These are phyloP conservation scores for Globisporangium iwayamae DNA, from an alignment of 352 stramenopile genomes.

Conservation along the genomic window DNA sequence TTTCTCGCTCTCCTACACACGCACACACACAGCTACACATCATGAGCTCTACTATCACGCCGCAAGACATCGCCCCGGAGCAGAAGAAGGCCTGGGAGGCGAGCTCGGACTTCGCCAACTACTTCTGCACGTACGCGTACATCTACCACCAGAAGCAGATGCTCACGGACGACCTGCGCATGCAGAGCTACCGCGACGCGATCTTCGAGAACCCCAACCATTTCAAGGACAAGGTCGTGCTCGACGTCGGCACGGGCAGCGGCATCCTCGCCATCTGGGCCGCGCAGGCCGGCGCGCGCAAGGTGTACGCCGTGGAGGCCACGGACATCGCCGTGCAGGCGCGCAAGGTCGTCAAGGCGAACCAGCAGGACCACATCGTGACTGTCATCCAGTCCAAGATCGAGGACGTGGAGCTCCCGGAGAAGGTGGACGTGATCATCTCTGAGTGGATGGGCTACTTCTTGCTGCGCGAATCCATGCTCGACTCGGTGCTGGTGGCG, in stretches of 20 bases:
- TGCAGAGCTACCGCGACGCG: constrained; percentile 97
- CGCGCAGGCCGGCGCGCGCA: constrained; percentile 96
- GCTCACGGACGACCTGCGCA: constrained; percentile 98
- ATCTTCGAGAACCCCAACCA: constrained; percentile 97
- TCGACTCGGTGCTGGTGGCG: constrained; percentile 97
- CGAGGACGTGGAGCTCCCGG: constrained; percentile 96
- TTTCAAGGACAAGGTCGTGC: constrained; percentile 99
- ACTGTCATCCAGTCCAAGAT: constrained; percentile 98
- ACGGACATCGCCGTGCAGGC: constrained; percentile 98
- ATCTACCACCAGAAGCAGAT: constrained; percentile 98
- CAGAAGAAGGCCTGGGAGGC: constrained; percentile 82
- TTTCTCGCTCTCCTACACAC: not conserved
- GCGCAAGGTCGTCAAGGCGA: constrained; percentile 93
- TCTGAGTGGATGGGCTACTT: constrained; percentile 99
- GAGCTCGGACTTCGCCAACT: constrained; percentile 88
- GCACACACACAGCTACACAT: constrained; percentile 12
- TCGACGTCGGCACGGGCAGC: constrained; percentile 99
- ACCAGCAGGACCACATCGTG: constrained; percentile 95
- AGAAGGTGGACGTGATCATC: constrained; percentile 99
- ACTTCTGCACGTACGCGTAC: constrained; percentile 89
- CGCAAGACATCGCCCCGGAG: constrained; percentile 61
- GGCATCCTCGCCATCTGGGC: constrained; percentile 99
- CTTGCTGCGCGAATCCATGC: constrained; percentile 98
- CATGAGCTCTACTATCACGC: constrained; percentile 18
- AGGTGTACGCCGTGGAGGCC: constrained; percentile 97